Conservation (phyloP, 2,329 filamentous ascomycete genomes). For the Hypoxylon rubiginosum region DNA sequence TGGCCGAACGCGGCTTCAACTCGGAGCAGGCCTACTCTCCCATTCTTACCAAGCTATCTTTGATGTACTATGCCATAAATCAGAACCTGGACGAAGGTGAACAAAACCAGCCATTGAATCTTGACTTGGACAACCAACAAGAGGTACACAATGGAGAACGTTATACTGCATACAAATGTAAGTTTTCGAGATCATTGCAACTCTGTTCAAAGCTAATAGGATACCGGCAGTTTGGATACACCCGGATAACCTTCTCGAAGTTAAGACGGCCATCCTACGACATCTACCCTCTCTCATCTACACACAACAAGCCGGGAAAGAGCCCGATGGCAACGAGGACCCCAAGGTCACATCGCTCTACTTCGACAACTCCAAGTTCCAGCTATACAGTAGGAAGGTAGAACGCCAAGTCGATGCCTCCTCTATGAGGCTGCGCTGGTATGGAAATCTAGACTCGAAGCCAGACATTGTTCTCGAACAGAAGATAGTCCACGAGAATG, state of each 20-base stretch:
- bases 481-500: constrained; percentile 84
- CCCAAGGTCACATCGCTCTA: constrained; percentile 96
- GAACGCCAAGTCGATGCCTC: constrained; percentile 80
- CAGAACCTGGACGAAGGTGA: constrained; percentile 79
- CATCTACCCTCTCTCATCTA: constrained; percentile 93
- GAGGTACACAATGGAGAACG: constrained; percentile 75
- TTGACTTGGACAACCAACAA: constrained; percentile 66
- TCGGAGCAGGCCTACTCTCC: constrained; percentile 91
- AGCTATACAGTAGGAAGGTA: constrained; percentile 88
- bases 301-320: constrained; percentile 86
- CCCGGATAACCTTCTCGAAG: constrained; percentile 92
- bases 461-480: constrained; percentile 90
- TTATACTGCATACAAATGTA: constrained; percentile 90
- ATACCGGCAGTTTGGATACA: constrained; percentile 85
- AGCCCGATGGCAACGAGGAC: constrained; percentile 84
- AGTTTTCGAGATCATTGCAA: constrained; percentile 50
- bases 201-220: constrained; percentile 50
- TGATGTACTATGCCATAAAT: constrained; percentile 95
- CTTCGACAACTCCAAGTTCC: constrained; percentile 90
- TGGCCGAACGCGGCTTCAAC: constrained; percentile 93
- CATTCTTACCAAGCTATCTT: constrained; percentile 88
- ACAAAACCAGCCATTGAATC: constrained; percentile 59
- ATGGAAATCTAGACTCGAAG: constrained; percentile 82
- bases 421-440: constrained; percentile 91
- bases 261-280: constrained; percentile 95